These are phyloP conservation scores for Senecio squalidus DNA, from an alignment of 140 eudicot species.

Conservation along the genomic window DNA sequence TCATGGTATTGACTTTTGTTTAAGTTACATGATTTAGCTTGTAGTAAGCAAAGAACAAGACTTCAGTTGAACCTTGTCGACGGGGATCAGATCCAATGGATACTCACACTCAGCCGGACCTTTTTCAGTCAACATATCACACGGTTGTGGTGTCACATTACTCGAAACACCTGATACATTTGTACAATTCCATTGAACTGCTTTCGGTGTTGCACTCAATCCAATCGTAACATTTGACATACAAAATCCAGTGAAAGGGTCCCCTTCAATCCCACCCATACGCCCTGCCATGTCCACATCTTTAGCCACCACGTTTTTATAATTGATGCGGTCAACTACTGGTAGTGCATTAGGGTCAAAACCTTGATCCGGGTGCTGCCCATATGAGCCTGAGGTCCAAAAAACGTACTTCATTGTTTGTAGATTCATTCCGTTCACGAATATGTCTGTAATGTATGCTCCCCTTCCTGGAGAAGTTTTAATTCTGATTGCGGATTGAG, in stretches of 20 bases:
- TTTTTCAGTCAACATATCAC: constrained; percentile 40
- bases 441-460: constrained; percentile 62
- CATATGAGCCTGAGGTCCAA: constrained; percentile 63
- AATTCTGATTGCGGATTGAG: constrained; percentile 61
- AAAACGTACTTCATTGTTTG: constrained; percentile 60
- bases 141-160: constrained; percentile 47
- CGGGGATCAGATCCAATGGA: constrained; percentile 44
- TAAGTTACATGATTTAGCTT: constrained; percentile 4
- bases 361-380: constrained; percentile 49
- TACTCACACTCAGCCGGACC: constrained; percentile 34
- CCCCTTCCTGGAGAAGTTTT: constrained; percentile 74
- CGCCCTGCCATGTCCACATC: constrained; percentile 50
- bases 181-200: constrained; percentile 70
- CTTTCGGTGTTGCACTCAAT: constrained; percentile 29
- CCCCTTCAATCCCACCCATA: constrained; percentile 47
- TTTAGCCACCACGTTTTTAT: constrained; percentile 40
- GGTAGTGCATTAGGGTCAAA: constrained; percentile 67
- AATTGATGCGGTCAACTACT: constrained; percentile 33
- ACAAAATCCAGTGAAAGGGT: constrained; percentile 58
- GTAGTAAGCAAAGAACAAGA: constrained; percentile 29
- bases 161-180: constrained; percentile 49
- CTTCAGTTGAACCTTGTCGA: constrained; percentile 43
- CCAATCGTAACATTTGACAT: constrained; percentile 49
- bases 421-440: constrained; percentile 39
- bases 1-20: not conserved